Percentiles rank a stretch among this genome's conserved stretches.
These are phyloP conservation scores for Phytopythium aichiense DNA, from an alignment of 352 stramenopile species.

Conservation along the genomic window DNA sequence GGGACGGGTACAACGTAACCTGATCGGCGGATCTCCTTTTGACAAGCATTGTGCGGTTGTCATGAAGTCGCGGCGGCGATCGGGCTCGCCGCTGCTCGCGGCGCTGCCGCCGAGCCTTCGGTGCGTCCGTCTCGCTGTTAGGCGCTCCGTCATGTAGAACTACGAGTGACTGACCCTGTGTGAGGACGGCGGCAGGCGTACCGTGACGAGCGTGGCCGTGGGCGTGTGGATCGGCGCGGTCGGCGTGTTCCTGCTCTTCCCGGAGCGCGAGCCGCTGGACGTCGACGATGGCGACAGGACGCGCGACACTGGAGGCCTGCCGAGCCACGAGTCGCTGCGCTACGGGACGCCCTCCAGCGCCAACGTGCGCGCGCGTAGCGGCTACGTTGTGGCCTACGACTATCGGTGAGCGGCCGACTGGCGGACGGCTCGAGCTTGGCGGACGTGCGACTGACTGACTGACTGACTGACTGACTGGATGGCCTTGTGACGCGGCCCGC, in stretches of 20 bases:
- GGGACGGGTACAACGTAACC: not conserved
- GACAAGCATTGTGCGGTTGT: not conserved
- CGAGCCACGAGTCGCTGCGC: conserved; percentile 61
- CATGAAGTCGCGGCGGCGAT: conserved; percentile 26
- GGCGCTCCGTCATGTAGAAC: not conserved
- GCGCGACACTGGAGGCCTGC: conserved; percentile 9
- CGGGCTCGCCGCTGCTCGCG: conserved; percentile 19
- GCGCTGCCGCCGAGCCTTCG: conserved; percentile 29
- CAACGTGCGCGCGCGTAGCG: conserved; percentile 70
- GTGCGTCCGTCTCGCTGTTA: conserved; percentile 9
- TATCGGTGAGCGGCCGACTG: conserved; percentile 38
- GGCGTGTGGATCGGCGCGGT: conserved; percentile 49
- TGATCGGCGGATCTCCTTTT: not conserved
- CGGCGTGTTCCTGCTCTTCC: conserved; percentile 37
- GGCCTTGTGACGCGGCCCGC: not conserved
- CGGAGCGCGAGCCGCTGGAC: conserved; percentile 11
- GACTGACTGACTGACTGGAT: not conserved
- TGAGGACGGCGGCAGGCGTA: conserved; percentile 16
- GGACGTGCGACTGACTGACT: not conserved
- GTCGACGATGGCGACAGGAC: not conserved
- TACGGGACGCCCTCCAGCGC: conserved; percentile 63
- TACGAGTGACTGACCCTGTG: not conserved
- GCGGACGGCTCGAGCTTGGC: not conserved
- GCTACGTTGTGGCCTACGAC: conserved; percentile 86
- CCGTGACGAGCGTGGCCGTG: conserved; percentile 37